Conservation (phyloP, 345 rosid species). For the Punica granatum region DNA sequence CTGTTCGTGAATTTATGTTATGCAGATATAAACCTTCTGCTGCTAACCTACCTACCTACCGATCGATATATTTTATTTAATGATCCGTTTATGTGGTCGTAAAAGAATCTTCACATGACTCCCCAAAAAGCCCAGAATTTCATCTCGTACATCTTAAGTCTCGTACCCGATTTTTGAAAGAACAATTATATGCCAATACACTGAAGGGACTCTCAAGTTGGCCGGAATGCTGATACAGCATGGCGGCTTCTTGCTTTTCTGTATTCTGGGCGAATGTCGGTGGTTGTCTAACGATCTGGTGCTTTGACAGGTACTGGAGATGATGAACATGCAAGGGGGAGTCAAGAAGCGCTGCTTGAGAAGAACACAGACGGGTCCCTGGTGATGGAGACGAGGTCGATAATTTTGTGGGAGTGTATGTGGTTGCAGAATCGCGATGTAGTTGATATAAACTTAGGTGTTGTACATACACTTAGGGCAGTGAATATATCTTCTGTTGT, state of each 20-base stretch:
- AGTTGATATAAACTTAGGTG: slow-evolving; percentile 18
- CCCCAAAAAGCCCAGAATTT: too few relatives aligned
- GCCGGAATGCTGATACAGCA: background rate
- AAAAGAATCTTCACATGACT: too few relatives aligned
- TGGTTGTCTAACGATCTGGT: background rate
- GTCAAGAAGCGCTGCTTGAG: slow-evolving; percentile 55
- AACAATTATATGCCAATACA: background rate
- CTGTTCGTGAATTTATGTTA: background rate
- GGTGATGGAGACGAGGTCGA: slow-evolving; percentile 37
- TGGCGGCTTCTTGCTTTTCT: background rate
- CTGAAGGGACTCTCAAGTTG: too few relatives aligned
- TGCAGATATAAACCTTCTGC: background rate
- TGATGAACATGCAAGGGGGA: slow-evolving; percentile 45
- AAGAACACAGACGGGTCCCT: slow-evolving; percentile 83
- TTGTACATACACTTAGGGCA: slow-evolving; percentile 35
- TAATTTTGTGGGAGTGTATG: slow-evolving; percentile 13
- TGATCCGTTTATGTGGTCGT: too few relatives aligned
- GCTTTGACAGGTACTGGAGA: slow-evolving; percentile 51
- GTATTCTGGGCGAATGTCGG: background rate
- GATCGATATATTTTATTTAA: too few relatives aligned
- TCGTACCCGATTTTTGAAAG: background rate
- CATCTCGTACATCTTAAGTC: too few relatives aligned
- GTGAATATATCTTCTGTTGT: slow-evolving; percentile 15
- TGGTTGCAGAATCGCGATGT: slow-evolving; percentile 2
- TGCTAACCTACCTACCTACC: too few relatives aligned